These are phyloP conservation scores for Canavalia ensiformis DNA, from an alignment of 306 rosid species.

Conservation along the genomic window DNA sequence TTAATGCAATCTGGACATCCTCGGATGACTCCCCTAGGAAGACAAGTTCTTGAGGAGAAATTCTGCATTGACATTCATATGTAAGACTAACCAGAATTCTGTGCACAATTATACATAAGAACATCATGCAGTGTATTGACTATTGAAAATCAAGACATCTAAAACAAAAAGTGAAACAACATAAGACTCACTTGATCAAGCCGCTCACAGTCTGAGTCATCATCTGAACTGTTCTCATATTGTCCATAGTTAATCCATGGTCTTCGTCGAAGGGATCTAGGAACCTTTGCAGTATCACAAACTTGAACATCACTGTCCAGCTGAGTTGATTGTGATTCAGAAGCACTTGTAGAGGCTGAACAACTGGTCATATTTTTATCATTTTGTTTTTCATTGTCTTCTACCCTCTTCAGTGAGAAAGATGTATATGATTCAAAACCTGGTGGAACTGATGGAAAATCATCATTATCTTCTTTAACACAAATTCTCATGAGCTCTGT, in stretches of 20 bases:
- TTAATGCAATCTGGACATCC: constrained; percentile 87
- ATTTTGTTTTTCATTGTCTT: constrained; percentile 61
- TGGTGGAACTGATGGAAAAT: constrained; percentile 96
- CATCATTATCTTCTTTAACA: constrained; percentile 90
- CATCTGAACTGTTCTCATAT: constrained; percentile 63
- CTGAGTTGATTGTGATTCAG: constrained; percentile 65
- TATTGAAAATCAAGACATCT: constrained; percentile 41
- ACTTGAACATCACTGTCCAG: constrained; percentile 58
- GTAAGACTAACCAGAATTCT: constrained; percentile 49
- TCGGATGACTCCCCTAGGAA: constrained; percentile 88
- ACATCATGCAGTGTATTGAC: neutral
- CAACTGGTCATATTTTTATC: constrained; percentile 57
- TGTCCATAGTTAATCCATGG: constrained; percentile 73
- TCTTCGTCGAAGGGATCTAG: constrained; percentile 76
- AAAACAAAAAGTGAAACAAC: constrained; percentile 43
- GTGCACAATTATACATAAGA: constrained; percentile 31
- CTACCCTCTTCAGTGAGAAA: constrained; percentile 64
- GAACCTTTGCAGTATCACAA: constrained; percentile 62
- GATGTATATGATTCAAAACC: constrained; percentile 94
- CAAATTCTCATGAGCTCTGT: constrained; percentile 87
- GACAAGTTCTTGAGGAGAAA: constrained; percentile 60
- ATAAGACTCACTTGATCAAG: constrained; percentile 73
- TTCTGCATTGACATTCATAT: constrained; percentile 67
- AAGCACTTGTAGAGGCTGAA: constrained; percentile 58
- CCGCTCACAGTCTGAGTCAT: constrained; percentile 71